Conservation (phyloP, 176 grass and related monocot species). For the Triticum urartu region DNA sequence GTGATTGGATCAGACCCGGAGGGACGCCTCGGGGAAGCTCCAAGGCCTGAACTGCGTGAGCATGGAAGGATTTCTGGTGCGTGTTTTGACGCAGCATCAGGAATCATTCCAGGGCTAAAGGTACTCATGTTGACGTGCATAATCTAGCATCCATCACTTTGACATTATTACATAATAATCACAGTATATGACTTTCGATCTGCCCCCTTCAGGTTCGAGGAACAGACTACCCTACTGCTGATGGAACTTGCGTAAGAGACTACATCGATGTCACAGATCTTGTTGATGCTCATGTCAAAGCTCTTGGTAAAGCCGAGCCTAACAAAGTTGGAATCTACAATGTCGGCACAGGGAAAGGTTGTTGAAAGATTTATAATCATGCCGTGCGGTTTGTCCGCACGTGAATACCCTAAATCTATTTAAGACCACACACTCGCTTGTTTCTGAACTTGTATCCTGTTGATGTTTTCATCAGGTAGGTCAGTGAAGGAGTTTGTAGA, state of each 20-base stretch:
- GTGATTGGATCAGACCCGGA: slow-evolving; percentile 94
- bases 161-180: neutral
- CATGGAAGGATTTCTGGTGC: slow-evolving; percentile 91
- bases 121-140: slow-evolving; percentile 30
- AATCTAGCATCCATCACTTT: neutral
- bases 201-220: slow-evolving; percentile 62
- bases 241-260: slow-evolving; percentile 90
- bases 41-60: slow-evolving; percentile 84
- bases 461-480: slow-evolving; percentile 66
- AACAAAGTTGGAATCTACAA: slow-evolving; percentile 97
- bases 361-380: slow-evolving; percentile 10
- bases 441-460: slow-evolving; percentile 29
- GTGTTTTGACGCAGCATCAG: slow-evolving; percentile 81
- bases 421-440: neutral
- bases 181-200: neutral
- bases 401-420: neutral
- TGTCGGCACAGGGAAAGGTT: slow-evolving; percentile 90
- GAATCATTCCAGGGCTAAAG: slow-evolving; percentile 77
- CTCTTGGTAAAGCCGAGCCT: slow-evolving; percentile 72
- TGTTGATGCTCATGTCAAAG: slow-evolving; percentile 98
- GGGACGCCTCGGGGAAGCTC: slow-evolving; percentile 86
- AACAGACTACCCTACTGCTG: slow-evolving; percentile 61
- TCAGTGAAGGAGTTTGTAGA: slow-evolving; percentile 95
- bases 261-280: slow-evolving; percentile 99
- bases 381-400: neutral